Evolutionary conservation across 345 rosid species (phyloP).

Genomic region (Dipteronia dyeriana): DNA sequence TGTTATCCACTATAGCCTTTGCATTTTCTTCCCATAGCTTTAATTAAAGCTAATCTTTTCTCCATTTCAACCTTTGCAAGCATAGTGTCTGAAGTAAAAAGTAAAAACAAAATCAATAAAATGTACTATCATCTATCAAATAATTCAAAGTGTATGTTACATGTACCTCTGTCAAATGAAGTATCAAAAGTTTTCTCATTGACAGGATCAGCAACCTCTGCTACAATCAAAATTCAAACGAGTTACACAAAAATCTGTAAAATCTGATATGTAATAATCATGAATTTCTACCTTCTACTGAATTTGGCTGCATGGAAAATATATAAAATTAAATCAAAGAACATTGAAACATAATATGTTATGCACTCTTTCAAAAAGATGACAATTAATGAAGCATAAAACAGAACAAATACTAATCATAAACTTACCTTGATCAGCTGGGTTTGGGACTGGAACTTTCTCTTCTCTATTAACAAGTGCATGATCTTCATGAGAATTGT

Average conservation of each 20-base stretch:
- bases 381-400: background rate
- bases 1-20: constrained; percentile 77
- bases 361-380: background rate
- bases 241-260: background rate
- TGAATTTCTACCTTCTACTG: background rate
- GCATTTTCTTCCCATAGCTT: constrained; percentile 91
- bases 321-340: background rate
- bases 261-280: background rate
- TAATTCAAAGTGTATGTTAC: too few species aligned
- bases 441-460: constrained; percentile 3
- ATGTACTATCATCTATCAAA: background rate
- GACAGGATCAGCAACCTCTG: constrained; percentile 25
- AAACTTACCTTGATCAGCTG: constrained; percentile 28
- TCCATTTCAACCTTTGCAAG: constrained; percentile 57
- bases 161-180: constrained; percentile 31
- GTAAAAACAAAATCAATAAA: background rate
- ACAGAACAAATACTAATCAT: background rate
- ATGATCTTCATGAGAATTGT: constrained; percentile 9
- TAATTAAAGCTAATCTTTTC: constrained; percentile 59
- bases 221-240: constrained; percentile 12
- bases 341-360: background rate
- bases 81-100: constrained; percentile 35
- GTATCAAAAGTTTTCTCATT: constrained; percentile 12
- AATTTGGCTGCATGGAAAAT: background rate
- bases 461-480: constrained; percentile 20